Base-by-base conservation (phyloP, 495 filamentous ascomycete species). In the Haplographium delicatum region DNA sequence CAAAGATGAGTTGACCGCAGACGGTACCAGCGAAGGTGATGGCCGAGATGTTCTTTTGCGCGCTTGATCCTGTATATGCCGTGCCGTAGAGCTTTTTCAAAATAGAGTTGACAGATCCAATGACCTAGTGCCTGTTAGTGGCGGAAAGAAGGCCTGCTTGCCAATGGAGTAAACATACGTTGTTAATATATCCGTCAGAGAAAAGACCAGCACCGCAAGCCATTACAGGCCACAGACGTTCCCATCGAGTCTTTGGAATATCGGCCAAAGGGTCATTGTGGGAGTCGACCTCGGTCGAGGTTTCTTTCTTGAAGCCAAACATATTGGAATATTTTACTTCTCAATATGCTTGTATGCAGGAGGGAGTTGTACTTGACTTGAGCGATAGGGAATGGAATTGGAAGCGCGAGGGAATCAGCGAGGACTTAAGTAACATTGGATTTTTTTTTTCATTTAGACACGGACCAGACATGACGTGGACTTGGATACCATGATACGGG, bases 11-110 rank as follows among this genome's bases (percentile, higher is more conserved):
- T 72, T 89, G 84, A 0, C 91, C 90, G 7, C 95, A 67, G 7
- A 96, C 88, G 0, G 89, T 95, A 11, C 91, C 89, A 0, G 84
- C 90, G 57, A 96, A 96, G 9, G 88, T 83, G 56, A 95, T 90
- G 41, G 83, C 79, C 16, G 79, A 73, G 53, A 94, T 79, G 53
- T 90, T 85, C 41, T 77, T 73, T 42, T 78, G 76, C 7, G 89
- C 84, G 1, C 71, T 65, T 1, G 88, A 91, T 15, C 70, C 64
- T 23, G 56, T 74, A 67, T 89, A 95, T 31, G 75, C 60, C 3
- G 72, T 64, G 20, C 71, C 68, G 56, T 95, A 91, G 53, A 91
- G 70, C 3, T 50, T 61, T 5, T 54, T 58, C 16, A 91, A 75
- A 45, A 88, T 82, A 19, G 86, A 91, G 61, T 80, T 81, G 48